A percentile compares a stretch with the other conserved stretches of the same genome.
These are phyloP conservation scores for Fusarium cyanostomum DNA, from an alignment of 2,329 filamentous ascomycete species.

Conservation along the genomic window DNA sequence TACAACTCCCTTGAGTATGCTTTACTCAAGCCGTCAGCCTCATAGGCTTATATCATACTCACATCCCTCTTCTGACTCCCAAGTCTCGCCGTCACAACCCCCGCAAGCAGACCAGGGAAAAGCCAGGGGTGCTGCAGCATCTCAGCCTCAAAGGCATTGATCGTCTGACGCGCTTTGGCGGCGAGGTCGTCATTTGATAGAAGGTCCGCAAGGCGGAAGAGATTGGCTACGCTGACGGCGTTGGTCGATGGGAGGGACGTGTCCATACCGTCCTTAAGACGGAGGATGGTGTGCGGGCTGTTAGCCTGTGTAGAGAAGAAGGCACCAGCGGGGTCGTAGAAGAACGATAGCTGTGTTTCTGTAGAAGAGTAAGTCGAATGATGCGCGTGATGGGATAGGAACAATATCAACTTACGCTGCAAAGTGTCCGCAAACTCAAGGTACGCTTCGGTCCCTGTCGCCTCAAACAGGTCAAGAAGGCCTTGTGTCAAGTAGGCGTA, in stretches of 20 bases:
- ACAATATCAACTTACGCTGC: slow-evolving; percentile 65
- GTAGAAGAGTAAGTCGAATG: slow-evolving; percentile 17
- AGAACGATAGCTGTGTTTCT: slow-evolving; percentile 78
- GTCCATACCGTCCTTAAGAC: slow-evolving; percentile 96
- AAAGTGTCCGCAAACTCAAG: slow-evolving; percentile 83
- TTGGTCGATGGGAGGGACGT: slow-evolving; percentile 91
- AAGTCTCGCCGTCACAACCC: slow-evolving; percentile 77
- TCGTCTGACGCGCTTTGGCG: slow-evolving; percentile 74
- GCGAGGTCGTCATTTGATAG: slow-evolving; percentile 73
- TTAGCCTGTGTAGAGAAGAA: slow-evolving; percentile 77
- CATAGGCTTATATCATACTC: slow-evolving; percentile 40
- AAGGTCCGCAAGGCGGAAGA: slow-evolving; percentile 80
- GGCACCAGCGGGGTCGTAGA: slow-evolving; percentile 76
- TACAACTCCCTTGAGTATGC: not conserved
- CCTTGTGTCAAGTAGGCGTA: slow-evolving; percentile 90
- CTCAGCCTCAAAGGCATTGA: slow-evolving; percentile 89
- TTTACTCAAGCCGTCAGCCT: slow-evolving; percentile 32
- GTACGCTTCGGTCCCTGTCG: slow-evolving; percentile 79
- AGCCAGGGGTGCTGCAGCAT: slow-evolving; percentile 93
- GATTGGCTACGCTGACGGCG: slow-evolving; percentile 83
- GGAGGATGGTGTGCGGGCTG: slow-evolving; percentile 77
- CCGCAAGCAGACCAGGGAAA: slow-evolving; percentile 81
- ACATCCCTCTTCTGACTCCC: slow-evolving; percentile 63
- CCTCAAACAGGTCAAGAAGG: slow-evolving; percentile 83
- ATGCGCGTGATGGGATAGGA: not conserved